Conservation (phyloP, 805 yeast genomes). For the Saturnispora zaruensis region DNA sequence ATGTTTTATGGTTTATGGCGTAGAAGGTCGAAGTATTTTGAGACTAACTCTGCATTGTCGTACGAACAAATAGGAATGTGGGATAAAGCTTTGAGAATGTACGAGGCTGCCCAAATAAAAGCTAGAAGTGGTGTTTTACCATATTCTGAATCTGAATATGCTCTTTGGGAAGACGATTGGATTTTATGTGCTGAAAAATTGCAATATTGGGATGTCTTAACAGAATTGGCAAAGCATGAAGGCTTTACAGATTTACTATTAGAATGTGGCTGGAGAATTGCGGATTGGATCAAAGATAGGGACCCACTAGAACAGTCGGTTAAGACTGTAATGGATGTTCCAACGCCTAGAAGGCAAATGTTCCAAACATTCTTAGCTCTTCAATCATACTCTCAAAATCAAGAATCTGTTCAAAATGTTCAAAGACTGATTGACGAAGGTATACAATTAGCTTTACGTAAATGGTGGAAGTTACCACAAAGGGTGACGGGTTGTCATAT, state of each 20-base stretch:
- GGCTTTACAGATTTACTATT: constrained; percentile 89
- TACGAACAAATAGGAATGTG: constrained; percentile 93
- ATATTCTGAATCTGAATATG: constrained; percentile 89
- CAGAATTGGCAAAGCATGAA: constrained; percentile 95
- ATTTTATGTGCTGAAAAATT: constrained; percentile 91
- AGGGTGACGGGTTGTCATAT: constrained; percentile 72
- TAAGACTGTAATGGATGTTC: constrained; percentile 95
- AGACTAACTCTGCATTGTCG: constrained; percentile 86
- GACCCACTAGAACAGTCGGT: constrained; percentile 93
- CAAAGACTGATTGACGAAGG: constrained; percentile 91
- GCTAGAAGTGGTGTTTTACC: constrained; percentile 94
- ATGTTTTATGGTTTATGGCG: constrained; percentile 98
- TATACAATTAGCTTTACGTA: constrained; percentile 80
- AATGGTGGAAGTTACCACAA: constrained; percentile 88
- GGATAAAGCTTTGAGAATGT: constrained; percentile 88
- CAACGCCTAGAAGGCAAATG: constrained; percentile 93
- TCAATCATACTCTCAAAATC: constrained; percentile 89
- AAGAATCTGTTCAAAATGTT: constrained; percentile 76
- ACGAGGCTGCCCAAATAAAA: constrained; percentile 93
- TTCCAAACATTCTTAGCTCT: constrained; percentile 90
- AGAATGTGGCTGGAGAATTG: constrained; percentile 99
- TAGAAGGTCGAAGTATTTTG: constrained; percentile 87
- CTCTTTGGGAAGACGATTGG: constrained; percentile 99
- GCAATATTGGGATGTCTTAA: constrained; percentile 96
- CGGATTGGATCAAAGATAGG: constrained; percentile 94